Percentiles rank a stretch among this genome's conserved stretches.
Conservation (phyloP, 2,329 filamentous ascomycete genomes). For the Ceratocystis alfenasii region DNA sequence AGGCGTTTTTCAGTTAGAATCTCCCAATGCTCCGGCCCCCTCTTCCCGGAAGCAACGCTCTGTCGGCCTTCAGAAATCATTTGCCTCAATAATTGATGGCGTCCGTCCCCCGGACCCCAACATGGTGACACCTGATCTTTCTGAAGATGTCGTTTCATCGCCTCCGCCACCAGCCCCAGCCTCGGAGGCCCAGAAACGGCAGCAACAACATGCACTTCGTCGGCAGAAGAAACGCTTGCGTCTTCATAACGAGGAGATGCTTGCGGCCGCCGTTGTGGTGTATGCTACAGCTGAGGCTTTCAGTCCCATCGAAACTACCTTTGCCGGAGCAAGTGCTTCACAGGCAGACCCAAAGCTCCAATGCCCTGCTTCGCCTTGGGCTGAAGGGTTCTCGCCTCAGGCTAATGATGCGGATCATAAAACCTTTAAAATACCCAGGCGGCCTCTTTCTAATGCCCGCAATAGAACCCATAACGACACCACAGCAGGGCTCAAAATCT, state of each 20-base stretch:
- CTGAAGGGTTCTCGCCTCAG: constrained; percentile 19
- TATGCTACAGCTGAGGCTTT: constrained; percentile 41
- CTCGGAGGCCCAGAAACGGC: constrained; percentile 27
- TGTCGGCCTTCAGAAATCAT: constrained; percentile 16
- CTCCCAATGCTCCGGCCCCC: neutral
- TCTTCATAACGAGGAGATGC: constrained; percentile 39
- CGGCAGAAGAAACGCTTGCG: constrained; percentile 37
- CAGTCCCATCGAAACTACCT: constrained; percentile 30
- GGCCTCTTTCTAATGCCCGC: neutral
- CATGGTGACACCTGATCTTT: constrained; percentile 39
- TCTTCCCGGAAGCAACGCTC: neutral
- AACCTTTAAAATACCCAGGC: neutral
- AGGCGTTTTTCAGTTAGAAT: constrained; percentile 16
- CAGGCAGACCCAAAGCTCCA: constrained; percentile 6
- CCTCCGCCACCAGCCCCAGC: constrained; percentile 27
- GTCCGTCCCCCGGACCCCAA: constrained; percentile 23
- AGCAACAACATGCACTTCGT: constrained; percentile 34
- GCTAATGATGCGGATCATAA: constrained; percentile 4
- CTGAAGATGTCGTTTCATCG: constrained; percentile 33
- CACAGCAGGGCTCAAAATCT: constrained; percentile 9
- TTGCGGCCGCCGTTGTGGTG: constrained; percentile 43
- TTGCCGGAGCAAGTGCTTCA: neutral
- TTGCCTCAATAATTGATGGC: constrained; percentile 10
- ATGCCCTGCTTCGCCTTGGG: constrained; percentile 21
- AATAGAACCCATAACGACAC: neutral